Evolutionary conservation across 2,329 filamentous ascomycete species (phyloP), one percentile per base, ranked within the genome.

Genomic region (Dactylellina leptospora): DNA sequence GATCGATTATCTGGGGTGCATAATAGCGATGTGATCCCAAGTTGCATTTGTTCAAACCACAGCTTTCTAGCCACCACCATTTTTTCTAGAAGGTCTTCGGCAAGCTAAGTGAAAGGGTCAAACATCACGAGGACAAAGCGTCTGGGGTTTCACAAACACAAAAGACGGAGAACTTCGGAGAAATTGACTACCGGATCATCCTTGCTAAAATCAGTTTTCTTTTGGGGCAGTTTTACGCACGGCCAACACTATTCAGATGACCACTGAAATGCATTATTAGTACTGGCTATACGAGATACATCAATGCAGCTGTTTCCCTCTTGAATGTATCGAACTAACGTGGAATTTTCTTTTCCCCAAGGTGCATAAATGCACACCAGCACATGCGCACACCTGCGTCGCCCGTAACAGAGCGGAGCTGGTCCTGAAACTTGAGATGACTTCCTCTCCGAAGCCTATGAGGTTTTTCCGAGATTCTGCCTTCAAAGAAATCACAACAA

Each of bases 51-150:
- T 54, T 69, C 47, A 50, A 59, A 48, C 38, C 20, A 27, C 13
- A 33, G 13, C 20, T 66, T 51, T 42, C 53, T 58, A 51, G 61
- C 61, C 61, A 66, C 61, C 51, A 33, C 45, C 44, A 66, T 66
- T 66, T 53, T 51, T 63, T 66, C 61, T 55, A 61, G 64, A 62
- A 61, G 50, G 20, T 55, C 27, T 53, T n/a, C 48, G 13, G 44
- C 13, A 16, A 13, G 38, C 42, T 45, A 61, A 50, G 9, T 6
- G 40, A 47, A 61, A n/a, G 23, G 48, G 48, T 50, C 42, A 50
- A 60, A 54, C 30, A 70, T 70, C 64, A 70, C 64, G 64, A 55
- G 64, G 64, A 70, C 64, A 70, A 55, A 69, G 48, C 56, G 48
- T 70, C 64, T 50, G 56, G 64, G 64, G 64, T 70, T 70, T 56